Percentiles rank a stretch among this genome's conserved stretches.
Evolutionary conservation across 2,329 filamentous ascomycete species (phyloP).

Genomic region (Phoma sp.): DNA sequence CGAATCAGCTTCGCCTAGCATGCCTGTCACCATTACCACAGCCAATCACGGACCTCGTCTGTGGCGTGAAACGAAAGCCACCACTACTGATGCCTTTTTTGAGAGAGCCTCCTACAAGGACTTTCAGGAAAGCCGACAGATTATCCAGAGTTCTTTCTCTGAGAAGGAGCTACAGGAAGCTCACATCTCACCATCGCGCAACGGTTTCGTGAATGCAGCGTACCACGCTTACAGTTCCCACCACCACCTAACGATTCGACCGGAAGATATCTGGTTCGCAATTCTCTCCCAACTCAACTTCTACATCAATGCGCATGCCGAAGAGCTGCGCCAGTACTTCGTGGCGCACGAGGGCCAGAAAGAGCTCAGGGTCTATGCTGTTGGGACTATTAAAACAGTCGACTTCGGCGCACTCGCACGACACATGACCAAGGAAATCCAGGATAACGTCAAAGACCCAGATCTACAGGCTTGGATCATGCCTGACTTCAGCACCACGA

Average conservation of each 20-base stretch:
- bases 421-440: slow-evolving; percentile 15
- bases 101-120: not conserved
- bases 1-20: not conserved
- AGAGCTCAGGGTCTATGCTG: slow-evolving; percentile 17
- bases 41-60: slow-evolving; percentile 8
- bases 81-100: not conserved
- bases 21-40: slow-evolving; percentile 21
- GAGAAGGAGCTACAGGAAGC: not conserved
- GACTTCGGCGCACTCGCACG: slow-evolving; percentile 12
- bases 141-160: slow-evolving; percentile 21
- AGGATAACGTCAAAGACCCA: slow-evolving; percentile 18
- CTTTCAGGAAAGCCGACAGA: not conserved
- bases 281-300: slow-evolving; percentile 35
- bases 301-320: slow-evolving; percentile 35
- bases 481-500: slow-evolving; percentile 30
- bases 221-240: slow-evolving; percentile 28
- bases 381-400: slow-evolving; percentile 7
- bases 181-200: slow-evolving; percentile 11
- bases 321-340: slow-evolving; percentile 33
- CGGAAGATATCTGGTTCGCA: slow-evolving; percentile 39
- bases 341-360: slow-evolving; percentile 43
- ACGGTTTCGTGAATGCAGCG: slow-evolving; percentile 27
- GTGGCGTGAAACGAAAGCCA: not conserved
- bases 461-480: slow-evolving; percentile 27
- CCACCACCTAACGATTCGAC: slow-evolving; percentile 32